phyloP scores from a whole-genome alignment of 768 basidiomycete species.

The Leccinellum luteum region DNA sequence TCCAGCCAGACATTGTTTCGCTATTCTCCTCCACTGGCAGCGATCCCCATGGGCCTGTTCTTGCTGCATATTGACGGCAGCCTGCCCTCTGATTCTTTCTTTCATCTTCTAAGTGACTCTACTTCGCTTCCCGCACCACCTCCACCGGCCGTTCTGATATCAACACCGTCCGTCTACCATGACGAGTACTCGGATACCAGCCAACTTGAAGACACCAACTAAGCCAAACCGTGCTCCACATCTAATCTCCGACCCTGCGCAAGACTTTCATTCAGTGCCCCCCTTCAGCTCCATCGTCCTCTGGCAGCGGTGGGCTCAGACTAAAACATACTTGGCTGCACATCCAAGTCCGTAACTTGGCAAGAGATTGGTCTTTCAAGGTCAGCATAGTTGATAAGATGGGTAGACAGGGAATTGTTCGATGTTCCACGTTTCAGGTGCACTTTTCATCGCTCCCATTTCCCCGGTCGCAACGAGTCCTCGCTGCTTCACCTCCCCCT shows the following conservation, averaged over 20 bases:
- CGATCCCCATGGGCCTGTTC: conserved; percentile 60
- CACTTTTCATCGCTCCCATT: too few relatives aligned
- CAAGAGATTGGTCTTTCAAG: conserved; percentile 70
- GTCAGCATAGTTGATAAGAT: too few relatives aligned
- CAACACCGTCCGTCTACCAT: conserved; percentile 33
- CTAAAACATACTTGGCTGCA: conserved; percentile 73
- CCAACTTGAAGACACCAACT: conserved; percentile 40
- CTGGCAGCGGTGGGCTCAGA: conserved; percentile 40
- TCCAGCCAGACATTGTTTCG: conserved; percentile 63
- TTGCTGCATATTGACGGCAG: conserved; percentile 41
- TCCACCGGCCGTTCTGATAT: conserved; percentile 45
- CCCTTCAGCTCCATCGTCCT: conserved; percentile 23
- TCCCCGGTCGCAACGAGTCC: too few relatives aligned
- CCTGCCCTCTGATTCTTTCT: conserved; percentile 59
- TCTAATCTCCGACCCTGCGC: conserved; percentile 72
- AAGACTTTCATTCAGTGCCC: conserved; percentile 70
- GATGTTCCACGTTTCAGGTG: conserved; percentile 83
- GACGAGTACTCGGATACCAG: conserved; percentile 31
- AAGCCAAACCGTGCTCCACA: conserved; percentile 69
- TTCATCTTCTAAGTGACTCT: conserved; percentile 60
- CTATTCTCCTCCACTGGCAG: conserved; percentile 76
- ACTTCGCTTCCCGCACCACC: conserved; percentile 45
- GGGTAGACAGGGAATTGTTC: conserved; percentile 58
- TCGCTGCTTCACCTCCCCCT: conserved; percentile 74
- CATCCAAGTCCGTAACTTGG: conserved; percentile 66